phyloP scores from a whole-genome alignment of 1,284 basidiomycete genomes.

The Rhodotorula sp. region DNA sequence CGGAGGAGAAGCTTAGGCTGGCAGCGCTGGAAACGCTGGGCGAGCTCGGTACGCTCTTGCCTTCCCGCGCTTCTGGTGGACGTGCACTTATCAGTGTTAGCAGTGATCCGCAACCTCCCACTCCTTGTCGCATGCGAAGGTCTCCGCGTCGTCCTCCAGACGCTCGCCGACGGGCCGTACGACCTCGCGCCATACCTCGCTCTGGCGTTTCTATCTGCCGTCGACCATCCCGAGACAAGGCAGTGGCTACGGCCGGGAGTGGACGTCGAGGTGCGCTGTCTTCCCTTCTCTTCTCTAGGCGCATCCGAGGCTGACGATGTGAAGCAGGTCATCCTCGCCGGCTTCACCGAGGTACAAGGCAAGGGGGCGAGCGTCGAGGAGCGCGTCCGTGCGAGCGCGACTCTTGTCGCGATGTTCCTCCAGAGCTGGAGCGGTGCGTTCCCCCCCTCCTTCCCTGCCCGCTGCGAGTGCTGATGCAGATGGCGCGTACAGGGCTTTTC shows the following conservation, averaged over 20 bases:
- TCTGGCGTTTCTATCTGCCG: constrained; percentile 76
- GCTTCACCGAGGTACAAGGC: constrained; percentile 87
- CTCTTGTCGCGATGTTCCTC: constrained; percentile 78
- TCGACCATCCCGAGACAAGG: constrained; percentile 82
- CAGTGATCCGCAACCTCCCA: constrained; percentile 73
- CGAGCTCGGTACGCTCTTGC: constrained; percentile 71
- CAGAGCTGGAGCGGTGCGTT: constrained; percentile 90
- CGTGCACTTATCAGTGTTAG: neutral
- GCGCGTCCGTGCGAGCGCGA: constrained; percentile 69
- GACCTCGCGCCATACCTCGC: constrained; percentile 85
- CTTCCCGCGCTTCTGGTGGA: neutral
- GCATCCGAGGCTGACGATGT: constrained; percentile 42
- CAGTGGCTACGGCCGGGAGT: constrained; percentile 76
- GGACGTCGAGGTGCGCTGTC: constrained; percentile 76
- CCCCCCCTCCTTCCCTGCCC: neutral
- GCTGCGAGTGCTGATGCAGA: too few relatives aligned
- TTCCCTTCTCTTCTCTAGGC: neutral
- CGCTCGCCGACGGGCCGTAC: constrained; percentile 76
- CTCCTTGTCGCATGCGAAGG: constrained; percentile 80
- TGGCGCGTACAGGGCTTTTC: constrained; percentile 68
- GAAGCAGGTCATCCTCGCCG: constrained; percentile 65
- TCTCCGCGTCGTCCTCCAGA: constrained; percentile 81
- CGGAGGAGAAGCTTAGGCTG: constrained; percentile 82
- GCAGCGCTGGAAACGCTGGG: constrained; percentile 86
- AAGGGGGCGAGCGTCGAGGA: constrained; percentile 75